Conservation (phyloP, 2,329 filamentous ascomycete species). For the Whalleya microplaca region DNA sequence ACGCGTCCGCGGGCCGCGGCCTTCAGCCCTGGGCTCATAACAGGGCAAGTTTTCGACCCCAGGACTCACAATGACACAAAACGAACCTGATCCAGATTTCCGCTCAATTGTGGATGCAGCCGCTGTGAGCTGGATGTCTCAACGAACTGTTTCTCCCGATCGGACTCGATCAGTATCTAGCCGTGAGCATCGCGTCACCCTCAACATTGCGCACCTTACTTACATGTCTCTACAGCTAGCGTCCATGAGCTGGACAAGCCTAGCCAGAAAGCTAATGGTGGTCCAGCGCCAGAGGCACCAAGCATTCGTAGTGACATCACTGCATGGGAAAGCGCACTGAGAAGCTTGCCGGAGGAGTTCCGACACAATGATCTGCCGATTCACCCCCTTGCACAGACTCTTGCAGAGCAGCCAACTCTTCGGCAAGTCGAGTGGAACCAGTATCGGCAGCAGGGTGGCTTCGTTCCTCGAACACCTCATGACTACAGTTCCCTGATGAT, state of each 20-base stretch:
- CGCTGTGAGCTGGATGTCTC: slow-evolving; percentile 31
- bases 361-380: slow-evolving; percentile 11
- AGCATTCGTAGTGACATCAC: slow-evolving; percentile 25
- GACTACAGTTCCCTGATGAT: slow-evolving; percentile 37
- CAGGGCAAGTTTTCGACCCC: background rate
- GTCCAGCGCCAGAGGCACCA: background rate
- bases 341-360: slow-evolving; percentile 28
- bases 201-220: background rate
- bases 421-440: slow-evolving; percentile 35
- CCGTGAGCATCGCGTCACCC: background rate
- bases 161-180: background rate
- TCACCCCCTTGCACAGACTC: slow-evolving; percentile 30
- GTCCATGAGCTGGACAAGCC: background rate
- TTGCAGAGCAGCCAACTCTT: slow-evolving; percentile 27
- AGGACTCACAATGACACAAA: slow-evolving; percentile 16
- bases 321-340: slow-evolving; percentile 30
- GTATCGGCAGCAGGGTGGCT: slow-evolving; percentile 32
- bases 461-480: slow-evolving; percentile 30
- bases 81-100: slow-evolving; percentile 14
- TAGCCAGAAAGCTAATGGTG: background rate
- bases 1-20: background rate
- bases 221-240: background rate
- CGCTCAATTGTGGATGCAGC: slow-evolving; percentile 30
- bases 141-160: slow-evolving; percentile 19
- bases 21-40: background rate